Evolutionary conservation across 2,329 filamentous ascomycete genomes (phyloP).

Genomic region (Cladobotryum protrusum): DNA sequence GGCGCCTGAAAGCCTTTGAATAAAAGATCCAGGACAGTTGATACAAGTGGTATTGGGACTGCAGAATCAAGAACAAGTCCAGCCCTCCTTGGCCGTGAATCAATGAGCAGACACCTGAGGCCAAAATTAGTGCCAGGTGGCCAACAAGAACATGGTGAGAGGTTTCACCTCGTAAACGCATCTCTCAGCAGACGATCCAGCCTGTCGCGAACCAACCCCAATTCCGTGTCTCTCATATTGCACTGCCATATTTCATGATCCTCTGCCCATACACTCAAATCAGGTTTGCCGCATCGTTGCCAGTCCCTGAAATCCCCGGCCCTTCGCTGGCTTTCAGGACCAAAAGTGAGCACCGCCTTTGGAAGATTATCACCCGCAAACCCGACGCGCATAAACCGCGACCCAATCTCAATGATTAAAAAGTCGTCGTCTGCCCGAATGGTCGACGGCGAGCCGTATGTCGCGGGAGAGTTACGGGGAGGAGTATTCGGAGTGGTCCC

Average conservation of each 20-base stretch:
- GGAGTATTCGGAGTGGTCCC: conserved; percentile 55
- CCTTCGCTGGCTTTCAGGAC: conserved; percentile 68
- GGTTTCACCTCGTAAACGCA: conserved; percentile 65
- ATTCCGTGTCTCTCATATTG: conserved; percentile 65
- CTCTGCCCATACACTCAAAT: conserved; percentile 52
- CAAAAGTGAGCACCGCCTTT: conserved; percentile 64
- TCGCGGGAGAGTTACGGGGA: conserved; percentile 45
- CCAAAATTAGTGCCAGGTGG: not conserved
- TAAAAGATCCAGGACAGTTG: conserved; percentile 66
- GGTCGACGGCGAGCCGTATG: conserved; percentile 54
- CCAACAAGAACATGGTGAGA: too few species aligned
- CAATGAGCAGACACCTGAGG: conserved; percentile 56
- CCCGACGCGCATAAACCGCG: conserved; percentile 71
- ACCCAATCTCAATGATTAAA: conserved; percentile 75
- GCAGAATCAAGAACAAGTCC: conserved; percentile 71
- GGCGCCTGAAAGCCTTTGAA: conserved; percentile 78
- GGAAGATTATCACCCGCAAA: conserved; percentile 79
- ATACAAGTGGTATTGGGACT: conserved; percentile 71
- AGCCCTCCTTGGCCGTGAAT: conserved; percentile 69
- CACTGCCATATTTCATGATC: conserved; percentile 71
- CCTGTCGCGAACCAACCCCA: conserved; percentile 78
- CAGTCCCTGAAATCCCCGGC: conserved; percentile 76
- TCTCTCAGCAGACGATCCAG: conserved; percentile 77
- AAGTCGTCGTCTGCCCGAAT: conserved; percentile 75
- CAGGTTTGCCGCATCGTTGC: conserved; percentile 43